A percentile compares a stretch with the other conserved stretches of the same genome.
Evolutionary conservation across 1,284 basidiomycete genomes (phyloP).

Genomic region (Puccinia sorghi): DNA sequence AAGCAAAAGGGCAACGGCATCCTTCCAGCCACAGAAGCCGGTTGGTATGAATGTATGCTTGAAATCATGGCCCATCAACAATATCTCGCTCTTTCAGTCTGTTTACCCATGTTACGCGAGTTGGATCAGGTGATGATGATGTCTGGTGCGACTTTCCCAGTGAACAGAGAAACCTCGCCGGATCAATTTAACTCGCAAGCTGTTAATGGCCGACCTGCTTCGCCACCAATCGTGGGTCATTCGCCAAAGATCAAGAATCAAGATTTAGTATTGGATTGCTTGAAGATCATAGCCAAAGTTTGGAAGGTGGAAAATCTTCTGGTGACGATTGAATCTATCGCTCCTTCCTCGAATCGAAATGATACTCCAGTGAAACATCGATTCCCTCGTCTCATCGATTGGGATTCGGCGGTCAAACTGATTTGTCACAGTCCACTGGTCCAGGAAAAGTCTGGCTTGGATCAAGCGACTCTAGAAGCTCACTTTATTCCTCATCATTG

Average conservation of each 20-base stretch:
- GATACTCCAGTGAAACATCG: background rate
- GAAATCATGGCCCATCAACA: conserved; percentile 7
- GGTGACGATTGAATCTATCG: background rate
- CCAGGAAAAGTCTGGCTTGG: conserved; percentile 7
- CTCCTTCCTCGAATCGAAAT: background rate
- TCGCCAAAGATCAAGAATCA: background rate
- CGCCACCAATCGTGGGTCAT: background rate
- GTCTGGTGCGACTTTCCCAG: background rate
- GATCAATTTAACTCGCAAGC: background rate
- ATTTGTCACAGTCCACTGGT: background rate
- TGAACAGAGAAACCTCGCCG: background rate
- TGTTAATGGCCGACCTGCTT: background rate
- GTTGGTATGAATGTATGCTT: background rate
- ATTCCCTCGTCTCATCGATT: background rate
- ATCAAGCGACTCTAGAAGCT: background rate
- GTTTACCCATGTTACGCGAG: conserved; percentile 32
- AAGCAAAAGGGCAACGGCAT: background rate
- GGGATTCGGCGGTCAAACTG: background rate
- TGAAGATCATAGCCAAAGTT: conserved; percentile 4
- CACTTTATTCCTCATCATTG: conserved; percentile 9
- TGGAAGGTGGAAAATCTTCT: conserved; percentile 1
- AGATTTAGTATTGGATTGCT: conserved; percentile 4
- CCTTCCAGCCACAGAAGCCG: background rate
- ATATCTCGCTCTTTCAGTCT: background rate
- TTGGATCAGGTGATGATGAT: background rate